Conservation (phyloP, 2,329 filamentous ascomycete species). For the Xylariaceae sp. region DNA sequence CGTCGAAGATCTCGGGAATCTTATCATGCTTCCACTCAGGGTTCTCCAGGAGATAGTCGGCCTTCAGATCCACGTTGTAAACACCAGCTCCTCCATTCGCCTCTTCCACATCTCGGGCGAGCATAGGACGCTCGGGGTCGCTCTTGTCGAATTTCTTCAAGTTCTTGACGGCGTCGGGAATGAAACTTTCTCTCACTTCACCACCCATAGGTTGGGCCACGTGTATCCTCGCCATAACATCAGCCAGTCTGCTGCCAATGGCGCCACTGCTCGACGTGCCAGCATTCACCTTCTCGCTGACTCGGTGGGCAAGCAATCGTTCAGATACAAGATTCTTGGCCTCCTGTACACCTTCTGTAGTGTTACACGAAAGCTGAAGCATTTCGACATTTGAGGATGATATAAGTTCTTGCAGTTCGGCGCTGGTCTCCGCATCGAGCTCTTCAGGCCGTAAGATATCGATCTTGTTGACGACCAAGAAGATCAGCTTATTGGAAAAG, state of each 20-base stretch:
- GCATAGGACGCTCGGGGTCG: slow-evolving; percentile 75
- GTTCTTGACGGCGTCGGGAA: slow-evolving; percentile 78
- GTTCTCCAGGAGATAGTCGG: slow-evolving; percentile 83
- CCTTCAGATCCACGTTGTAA: slow-evolving; percentile 87
- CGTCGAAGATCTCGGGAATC: slow-evolving; percentile 89
- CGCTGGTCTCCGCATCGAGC: slow-evolving; percentile 72
- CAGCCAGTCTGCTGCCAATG: slow-evolving; percentile 76
- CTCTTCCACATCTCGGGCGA: slow-evolving; percentile 84
- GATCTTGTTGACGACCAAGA: slow-evolving; percentile 97
- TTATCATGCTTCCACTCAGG: slow-evolving; percentile 95
- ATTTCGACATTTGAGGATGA: slow-evolving; percentile 89
- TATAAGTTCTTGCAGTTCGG: slow-evolving; percentile 72
- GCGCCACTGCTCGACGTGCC: slow-evolving; percentile 73
- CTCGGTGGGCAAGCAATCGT: slow-evolving; percentile 84
- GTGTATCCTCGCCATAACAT: slow-evolving; percentile 91
- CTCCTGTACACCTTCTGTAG: slow-evolving; percentile 86
- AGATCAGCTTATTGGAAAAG: slow-evolving; percentile 96
- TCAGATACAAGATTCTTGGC: slow-evolving; percentile 96
- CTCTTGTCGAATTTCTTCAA: slow-evolving; percentile 86
- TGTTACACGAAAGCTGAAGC: slow-evolving; percentile 90
- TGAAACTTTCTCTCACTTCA: slow-evolving; percentile 72
- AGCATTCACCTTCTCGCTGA: slow-evolving; percentile 93
- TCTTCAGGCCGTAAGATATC: slow-evolving; percentile 87
- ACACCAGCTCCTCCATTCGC: slow-evolving; percentile 94
- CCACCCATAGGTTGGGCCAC: slow-evolving; percentile 91